Base-by-base conservation (phyloP, 768 basidiomycete species). In the Suillus hirtellus region DNA sequence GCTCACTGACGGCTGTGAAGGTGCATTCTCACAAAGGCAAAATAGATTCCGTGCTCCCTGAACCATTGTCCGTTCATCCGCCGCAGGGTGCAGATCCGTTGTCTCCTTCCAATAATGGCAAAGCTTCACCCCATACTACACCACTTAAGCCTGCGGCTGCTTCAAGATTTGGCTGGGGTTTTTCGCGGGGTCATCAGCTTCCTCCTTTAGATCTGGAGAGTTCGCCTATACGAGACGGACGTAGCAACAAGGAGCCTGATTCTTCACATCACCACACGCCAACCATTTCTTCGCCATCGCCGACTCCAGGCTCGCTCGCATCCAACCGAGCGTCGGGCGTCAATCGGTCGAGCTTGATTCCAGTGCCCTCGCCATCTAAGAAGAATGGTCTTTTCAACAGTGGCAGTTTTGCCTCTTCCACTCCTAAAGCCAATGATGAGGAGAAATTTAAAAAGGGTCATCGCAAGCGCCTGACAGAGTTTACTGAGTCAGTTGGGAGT, bases 361-460 rank as follows among this genome's bases (percentile, higher is more conserved):
- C 84, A 15, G 75, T 82, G 5, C 76, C 76, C 27, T 76, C 82
- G 19, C 75, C 78, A 21, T 67, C 72, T 59, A 81, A 80, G 67
- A 65, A 61, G 50, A 47, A 64, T 54, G 62, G 64, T 53, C n/a
- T 60, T 46, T 61, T 50, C 38, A 38, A 35, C 15, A 63, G 71
- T 21, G 67, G 47, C 8, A 40, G 65, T 4, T 73, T 58, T 42
- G 24, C 40, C 31, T 42, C 56, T 21, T 58, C 56, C 24, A 58
- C 56, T 17, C 56, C 56, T 42, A 58, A 42, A 58, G 56, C 21
- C 27, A 27, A 40, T 9, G 70, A 69, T 21, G 73, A 68, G 21
- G 66, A 63, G n/a, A 69, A 68, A 60, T 65, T 63, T 40, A 70
- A 65, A 52, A 73, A 54, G 34, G 69, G 73, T 24, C 68, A 76